Evolutionary conservation across 2,329 filamentous ascomycete species (phyloP), one percentile per base, ranked within the genome.

Genomic region (Ceratocystis destructans): DNA sequence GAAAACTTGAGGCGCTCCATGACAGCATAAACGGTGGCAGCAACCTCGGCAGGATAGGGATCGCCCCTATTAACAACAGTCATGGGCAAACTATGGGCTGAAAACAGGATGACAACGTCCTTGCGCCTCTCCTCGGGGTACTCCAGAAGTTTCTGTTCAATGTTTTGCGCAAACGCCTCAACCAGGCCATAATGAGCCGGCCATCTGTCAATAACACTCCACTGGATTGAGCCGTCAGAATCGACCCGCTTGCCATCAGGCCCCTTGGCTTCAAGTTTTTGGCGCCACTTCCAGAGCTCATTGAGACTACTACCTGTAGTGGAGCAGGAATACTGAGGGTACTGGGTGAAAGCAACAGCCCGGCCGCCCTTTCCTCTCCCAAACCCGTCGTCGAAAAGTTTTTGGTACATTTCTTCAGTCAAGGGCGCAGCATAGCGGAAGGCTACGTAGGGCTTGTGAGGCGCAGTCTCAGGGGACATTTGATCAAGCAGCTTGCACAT

Each of bases 121-220:
- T 89, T 85, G 70, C 92, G 82, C 70, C 86, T 82, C 69, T 94
- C 90, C 72, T 87, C 83, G 0, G 93, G 90, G 71, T 97, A 99
- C 69, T 89, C 88, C 33, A 83, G 81, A 50, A 99, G 79, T 72
- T 89, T 91, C 65, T 85, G 86, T 76, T 96, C 89, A 65, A 99
- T 96, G 73, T 96, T 96, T 72, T 87, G 85, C 2, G 93, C 92
- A 75, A 99, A 93, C 0, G 93, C 90, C 73, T 96, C 89, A 0
- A 97, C 87, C 46, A 99, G 79, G 1, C 94, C 94, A 1, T 86
- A 80, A 74, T 99, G 93, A n/a, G 85, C 87, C 5, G 93, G 94
- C 94, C 94, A 99, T 68, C 94, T 85, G 76, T 99, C 94, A 75
- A 99, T 99, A 64, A 97, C 93, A 75, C 90, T 96, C 94, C 94